Evolutionary conservation across 2,329 filamentous ascomycete genomes (phyloP), one percentile per base, ranked within the genome.

Genomic region (Fusarium keratoplasticum): DNA sequence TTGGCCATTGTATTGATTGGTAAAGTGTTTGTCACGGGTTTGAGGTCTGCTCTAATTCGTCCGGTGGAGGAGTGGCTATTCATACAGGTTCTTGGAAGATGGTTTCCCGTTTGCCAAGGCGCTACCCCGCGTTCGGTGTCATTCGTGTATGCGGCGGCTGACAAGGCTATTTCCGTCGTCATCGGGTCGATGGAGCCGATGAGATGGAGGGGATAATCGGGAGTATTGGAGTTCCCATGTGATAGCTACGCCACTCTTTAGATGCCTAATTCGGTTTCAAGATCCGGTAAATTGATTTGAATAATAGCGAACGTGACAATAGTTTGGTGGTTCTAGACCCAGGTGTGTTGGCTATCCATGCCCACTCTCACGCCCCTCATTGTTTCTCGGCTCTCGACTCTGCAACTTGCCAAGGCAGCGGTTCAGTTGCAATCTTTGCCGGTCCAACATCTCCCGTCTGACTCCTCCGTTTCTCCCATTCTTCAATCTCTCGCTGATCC

Each of bases 401-500:
- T 13, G 6, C 58, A 44, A 61, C 11, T 25, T 61, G 58, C 58
- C 58, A 61, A 22, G 58, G 38, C 27, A 61, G 27, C 6, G 58
- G 58, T 9, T 61, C 38, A 16, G 20, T 61, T 3, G 58, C 58
- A 16, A 61, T 14, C 58, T 61, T 35, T 25, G 25, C 58, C 14
- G 58, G 40, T 1, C 58, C 58, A 42, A 61, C 36, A 35, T 47
- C 38, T 1, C 58, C 58, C 2, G 1, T 29, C 33, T 59, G 5
- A 14, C 40, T 35, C 27, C 38, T 61, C 14, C 40, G n/a, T 35
- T 40, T 62, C 20, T 33, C 20, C 64, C 64, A 71, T n/a, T 71
- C 61, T 10, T 70, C 68, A 36, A 71, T 70, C 4, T 71, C 68
- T 16, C 10, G 2, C 7, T 66, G 36, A 20, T 66, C 57, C 22